These are phyloP conservation scores for Thraustotheca clavata DNA, from an alignment of 352 stramenopile genomes.

Conservation along the genomic window DNA sequence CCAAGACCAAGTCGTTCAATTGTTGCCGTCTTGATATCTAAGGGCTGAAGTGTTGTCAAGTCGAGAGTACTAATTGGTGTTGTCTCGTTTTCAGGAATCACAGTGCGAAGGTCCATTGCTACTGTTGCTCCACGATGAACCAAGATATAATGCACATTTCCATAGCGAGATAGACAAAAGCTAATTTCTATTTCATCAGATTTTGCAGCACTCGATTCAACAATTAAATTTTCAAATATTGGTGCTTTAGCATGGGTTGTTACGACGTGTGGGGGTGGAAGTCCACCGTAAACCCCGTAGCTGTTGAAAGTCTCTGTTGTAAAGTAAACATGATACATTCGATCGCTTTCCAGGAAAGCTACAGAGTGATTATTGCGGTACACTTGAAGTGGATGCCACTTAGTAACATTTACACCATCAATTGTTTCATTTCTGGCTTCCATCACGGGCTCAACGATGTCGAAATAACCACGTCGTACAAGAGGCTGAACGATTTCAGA, in stretches of 20 bases:
- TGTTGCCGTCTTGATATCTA: slow-evolving; percentile 39
- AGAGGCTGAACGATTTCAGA: slow-evolving; percentile 26
- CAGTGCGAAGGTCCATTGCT: slow-evolving; percentile 19
- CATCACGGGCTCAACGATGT: slow-evolving; percentile 23
- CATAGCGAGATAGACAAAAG: slow-evolving; percentile 47
- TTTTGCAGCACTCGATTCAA: slow-evolving; percentile 32
- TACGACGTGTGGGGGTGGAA: slow-evolving; percentile 49
- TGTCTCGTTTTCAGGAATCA: neutral
- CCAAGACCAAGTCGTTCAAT: slow-evolving; percentile 48
- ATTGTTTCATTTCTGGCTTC: slow-evolving; percentile 58
- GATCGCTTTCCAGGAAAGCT: slow-evolving; percentile 30
- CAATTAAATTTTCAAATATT: slow-evolving; percentile 29
- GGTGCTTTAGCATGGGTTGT: slow-evolving; percentile 46
- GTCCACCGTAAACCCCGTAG: slow-evolving; percentile 63
- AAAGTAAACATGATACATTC: slow-evolving; percentile 67
- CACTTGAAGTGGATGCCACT: slow-evolving; percentile 43
- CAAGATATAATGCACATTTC: slow-evolving; percentile 64
- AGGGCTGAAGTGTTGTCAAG: slow-evolving; percentile 30
- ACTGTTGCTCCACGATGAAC: slow-evolving; percentile 43
- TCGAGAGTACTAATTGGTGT: slow-evolving; percentile 23
- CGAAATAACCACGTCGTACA: slow-evolving; percentile 39
- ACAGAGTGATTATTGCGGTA: slow-evolving; percentile 56
- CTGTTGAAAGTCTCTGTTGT: slow-evolving; percentile 58
- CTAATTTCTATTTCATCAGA: slow-evolving; percentile 43
- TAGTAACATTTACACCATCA: slow-evolving; percentile 64